These are phyloP conservation scores for Uromyces viciae-fabae DNA, from an alignment of 1,284 basidiomycete genomes.

Conservation along the genomic window DNA sequence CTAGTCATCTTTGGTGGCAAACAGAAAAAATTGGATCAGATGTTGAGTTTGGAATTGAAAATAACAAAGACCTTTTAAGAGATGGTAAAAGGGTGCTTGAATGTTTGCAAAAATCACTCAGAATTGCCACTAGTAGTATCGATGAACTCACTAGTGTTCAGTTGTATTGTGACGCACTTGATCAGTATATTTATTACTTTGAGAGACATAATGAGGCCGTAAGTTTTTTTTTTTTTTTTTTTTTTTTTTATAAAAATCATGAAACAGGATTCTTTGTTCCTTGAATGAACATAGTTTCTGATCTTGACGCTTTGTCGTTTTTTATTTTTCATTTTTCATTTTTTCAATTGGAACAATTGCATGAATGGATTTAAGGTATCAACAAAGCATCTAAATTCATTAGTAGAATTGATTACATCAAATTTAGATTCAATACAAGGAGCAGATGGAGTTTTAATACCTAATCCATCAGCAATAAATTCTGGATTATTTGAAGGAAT, in stretches of 20 bases:
- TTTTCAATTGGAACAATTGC: too few relatives aligned
- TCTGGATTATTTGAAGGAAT: constrained; percentile 78
- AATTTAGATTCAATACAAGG: constrained; percentile 81
- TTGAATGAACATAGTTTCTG: too few relatives aligned
- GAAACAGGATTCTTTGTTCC: too few relatives aligned
- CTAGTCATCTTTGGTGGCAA: constrained; percentile 96
- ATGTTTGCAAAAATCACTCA: constrained; percentile 85
- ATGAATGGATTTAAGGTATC: too few relatives aligned
- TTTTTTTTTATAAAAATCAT: constrained; percentile 41
- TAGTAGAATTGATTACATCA: constrained; percentile 84
- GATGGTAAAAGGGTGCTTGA: constrained; percentile 93
- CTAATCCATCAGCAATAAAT: constrained; percentile 64
- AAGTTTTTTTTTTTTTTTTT: constrained; percentile 45
- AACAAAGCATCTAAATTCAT: constrained; percentile 86
- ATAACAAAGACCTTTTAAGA: constrained; percentile 54
- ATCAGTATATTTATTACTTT: constrained; percentile 88
- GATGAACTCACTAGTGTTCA: constrained; percentile 92
- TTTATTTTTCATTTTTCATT: too few relatives aligned
- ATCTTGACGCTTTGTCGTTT: too few relatives aligned
- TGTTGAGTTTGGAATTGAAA: constrained; percentile 55
- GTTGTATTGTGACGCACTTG: constrained; percentile 86
- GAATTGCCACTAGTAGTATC: constrained; percentile 87
- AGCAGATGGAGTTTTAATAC: constrained; percentile 75
- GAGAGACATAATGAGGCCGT: constrained; percentile 85
- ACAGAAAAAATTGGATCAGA: constrained; percentile 60